phyloP scores from a whole-genome alignment of 148 eudicot species.

The Spergularia marina region DNA sequence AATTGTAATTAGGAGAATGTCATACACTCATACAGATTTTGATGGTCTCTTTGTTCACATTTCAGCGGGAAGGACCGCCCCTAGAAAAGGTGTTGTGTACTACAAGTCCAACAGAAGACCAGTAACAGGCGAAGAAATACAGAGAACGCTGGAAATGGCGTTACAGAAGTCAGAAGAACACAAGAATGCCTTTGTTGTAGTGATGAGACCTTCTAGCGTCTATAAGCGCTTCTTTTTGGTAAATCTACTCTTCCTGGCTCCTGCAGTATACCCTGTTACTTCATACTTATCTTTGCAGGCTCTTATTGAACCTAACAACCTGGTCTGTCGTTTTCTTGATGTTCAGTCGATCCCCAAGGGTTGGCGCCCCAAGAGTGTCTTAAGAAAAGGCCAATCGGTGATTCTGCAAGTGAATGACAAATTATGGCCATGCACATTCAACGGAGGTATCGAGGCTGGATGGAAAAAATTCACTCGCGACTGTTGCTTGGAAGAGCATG shows the following conservation, averaged over 20 bases:
- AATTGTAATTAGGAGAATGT: no score
- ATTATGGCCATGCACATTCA: slow-evolving; percentile 30
- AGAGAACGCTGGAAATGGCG: slow-evolving; percentile 30
- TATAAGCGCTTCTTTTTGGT: slow-evolving; percentile 42
- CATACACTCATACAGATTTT: no score
- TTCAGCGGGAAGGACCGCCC: background rate
- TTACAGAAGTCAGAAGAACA: slow-evolving; percentile 5
- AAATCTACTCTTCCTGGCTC: slow-evolving; percentile 8
- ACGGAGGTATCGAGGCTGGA: slow-evolving; percentile 25
- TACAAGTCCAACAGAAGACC: slow-evolving; percentile 37
- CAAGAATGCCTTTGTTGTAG: slow-evolving; percentile 17
- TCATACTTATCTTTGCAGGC: background rate
- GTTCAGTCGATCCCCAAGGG: slow-evolving; percentile 37
- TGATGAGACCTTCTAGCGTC: slow-evolving; percentile 37
- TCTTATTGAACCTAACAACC: background rate
- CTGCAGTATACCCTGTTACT: background rate
- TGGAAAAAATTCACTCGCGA: slow-evolving; percentile 43
- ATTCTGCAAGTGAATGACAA: slow-evolving; percentile 32
- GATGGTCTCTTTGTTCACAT: background rate
- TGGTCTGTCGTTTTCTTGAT: background rate
- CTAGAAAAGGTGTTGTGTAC: background rate
- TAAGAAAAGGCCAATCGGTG: slow-evolving; percentile 21
- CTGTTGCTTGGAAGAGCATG: slow-evolving; percentile 41
- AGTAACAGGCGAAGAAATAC: slow-evolving; percentile 31
- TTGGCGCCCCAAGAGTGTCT: slow-evolving; percentile 29